Conservation (phyloP, 768 basidiomycete genomes). For the Saitozyma sp. region DNA sequence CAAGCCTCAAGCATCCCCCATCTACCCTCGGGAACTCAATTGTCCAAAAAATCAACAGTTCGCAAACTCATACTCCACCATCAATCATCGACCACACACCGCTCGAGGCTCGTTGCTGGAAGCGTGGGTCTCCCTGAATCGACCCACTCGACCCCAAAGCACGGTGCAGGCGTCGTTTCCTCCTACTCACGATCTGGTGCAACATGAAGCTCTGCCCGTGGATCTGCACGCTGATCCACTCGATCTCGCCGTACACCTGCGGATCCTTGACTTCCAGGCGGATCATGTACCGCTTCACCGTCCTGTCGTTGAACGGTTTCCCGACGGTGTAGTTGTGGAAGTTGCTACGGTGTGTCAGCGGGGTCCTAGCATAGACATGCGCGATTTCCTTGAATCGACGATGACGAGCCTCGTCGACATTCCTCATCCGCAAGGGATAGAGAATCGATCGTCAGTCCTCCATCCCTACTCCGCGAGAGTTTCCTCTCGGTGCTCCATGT, state of each 20-base stretch:
- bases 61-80: too few species aligned
- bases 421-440: neutral
- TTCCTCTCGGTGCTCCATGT: too few species aligned
- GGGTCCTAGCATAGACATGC: too few species aligned
- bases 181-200: slow-evolving; percentile 72
- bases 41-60: neutral
- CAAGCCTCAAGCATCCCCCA: slow-evolving; percentile 5
- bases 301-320: slow-evolving; percentile 76
- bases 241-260: slow-evolving; percentile 82
- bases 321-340: slow-evolving; percentile 97
- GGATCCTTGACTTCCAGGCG: slow-evolving; percentile 82
- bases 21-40: too few species aligned
- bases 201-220: slow-evolving; percentile 99
- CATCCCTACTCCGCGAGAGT: too few species aligned
- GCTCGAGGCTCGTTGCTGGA: too few species aligned
- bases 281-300: slow-evolving; percentile 84
- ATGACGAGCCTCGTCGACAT: too few species aligned
- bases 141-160: too few species aligned
- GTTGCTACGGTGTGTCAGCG: slow-evolving; percentile 56
- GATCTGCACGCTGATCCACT: slow-evolving; percentile 90
- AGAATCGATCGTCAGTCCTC: neutral
- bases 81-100: too few species aligned
- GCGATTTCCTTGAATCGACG: too few species aligned
- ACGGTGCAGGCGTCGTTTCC: too few species aligned
- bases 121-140: too few species aligned